phyloP scores from a whole-genome alignment of 2,329 filamentous ascomycete genomes.

The Pseudocercospora fijiensis region DNA sequence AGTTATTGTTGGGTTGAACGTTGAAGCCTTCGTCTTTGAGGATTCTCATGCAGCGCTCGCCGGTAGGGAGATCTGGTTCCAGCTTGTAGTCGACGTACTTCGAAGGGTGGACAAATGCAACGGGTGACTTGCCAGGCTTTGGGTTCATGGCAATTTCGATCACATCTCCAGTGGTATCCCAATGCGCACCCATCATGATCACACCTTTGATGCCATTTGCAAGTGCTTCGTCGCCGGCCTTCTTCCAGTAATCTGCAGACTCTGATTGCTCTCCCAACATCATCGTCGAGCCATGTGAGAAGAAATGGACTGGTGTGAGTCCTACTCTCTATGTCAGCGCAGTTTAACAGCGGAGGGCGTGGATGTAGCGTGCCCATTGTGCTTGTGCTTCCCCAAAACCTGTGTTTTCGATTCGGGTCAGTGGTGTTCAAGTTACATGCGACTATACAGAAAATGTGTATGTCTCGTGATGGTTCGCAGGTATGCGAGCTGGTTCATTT shows the following conservation, averaged over 20 bases:
- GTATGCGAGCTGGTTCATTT: no score
- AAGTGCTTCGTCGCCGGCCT: slow-evolving; percentile 62
- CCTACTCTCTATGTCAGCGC: slow-evolving; percentile 9
- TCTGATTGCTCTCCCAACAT: slow-evolving; percentile 65
- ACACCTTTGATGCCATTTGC: slow-evolving; percentile 60
- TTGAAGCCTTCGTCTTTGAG: slow-evolving; percentile 56
- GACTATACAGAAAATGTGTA: no score
- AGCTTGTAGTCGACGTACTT: slow-evolving; percentile 65
- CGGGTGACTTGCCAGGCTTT: slow-evolving; percentile 59
- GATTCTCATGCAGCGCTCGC: slow-evolving; percentile 51
- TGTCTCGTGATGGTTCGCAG: no score
- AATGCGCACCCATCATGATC: slow-evolving; percentile 69
- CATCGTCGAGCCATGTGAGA: slow-evolving; percentile 70
- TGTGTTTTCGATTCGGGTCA: background rate
- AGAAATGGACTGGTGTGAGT: slow-evolving; percentile 61
- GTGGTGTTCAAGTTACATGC: background rate
- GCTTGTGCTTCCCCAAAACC: background rate
- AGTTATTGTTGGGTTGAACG: slow-evolving; percentile 53
- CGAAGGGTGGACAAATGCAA: slow-evolving; percentile 64
- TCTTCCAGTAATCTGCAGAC: slow-evolving; percentile 65
- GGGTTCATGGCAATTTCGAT: slow-evolving; percentile 64
- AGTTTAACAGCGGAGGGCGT: background rate
- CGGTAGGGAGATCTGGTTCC: slow-evolving; percentile 58
- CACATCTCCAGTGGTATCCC: slow-evolving; percentile 57
- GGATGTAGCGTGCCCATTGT: slow-evolving; percentile 1